Evolutionary conservation across 2,329 filamentous ascomycete species (phyloP), one percentile per base, ranked within the genome.

Genomic region (Xylaria arbuscula): DNA sequence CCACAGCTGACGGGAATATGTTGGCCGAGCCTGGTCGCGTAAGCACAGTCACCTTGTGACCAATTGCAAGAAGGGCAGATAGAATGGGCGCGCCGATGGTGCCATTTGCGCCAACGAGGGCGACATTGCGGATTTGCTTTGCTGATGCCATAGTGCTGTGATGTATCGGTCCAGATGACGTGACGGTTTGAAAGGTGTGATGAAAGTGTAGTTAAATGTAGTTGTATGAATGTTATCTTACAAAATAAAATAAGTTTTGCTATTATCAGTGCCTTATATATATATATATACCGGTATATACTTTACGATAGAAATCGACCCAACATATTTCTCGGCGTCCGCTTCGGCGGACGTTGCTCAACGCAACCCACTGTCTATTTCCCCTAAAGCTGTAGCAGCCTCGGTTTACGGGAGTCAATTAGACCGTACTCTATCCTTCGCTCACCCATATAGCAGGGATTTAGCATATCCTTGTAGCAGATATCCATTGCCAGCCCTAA

Each of bases 41-140:
- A 40, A 81, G 74, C 53, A 80, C 77, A 17, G 75, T 77, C 10
- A 79, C 73, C 10, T 70, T 73, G 69, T 79, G 78, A 28, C 69
- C 66, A 6, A 70, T 70, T 22, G 66, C 66, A 34, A 79, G 72
- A 24, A 80, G 74, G n/a, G 76, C 74, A 0, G 66, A 63, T 15
- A 80, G 60, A 42, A 79, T 76, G 2, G 73, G 67, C 6, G 72
- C 53, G n/a, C 78, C 78, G 22, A 80, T 53, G 22, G 67, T 75
- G 22, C 78, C 79, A 9, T 70, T 74, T 68, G 74, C 79, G 42
- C 73, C 73, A 24, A 74, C 70, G 24, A 75, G 17, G 51, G 70
- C 51, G 47, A 75, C 64, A 8, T 73, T 72, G 6, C 72, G 73
- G 28, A 55, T 59, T 34, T 67, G 67, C 56, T 73, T 73, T 8